Base-by-base conservation (phyloP, 2,329 filamentous ascomycete species). In the Penicillium sp. region DNA sequence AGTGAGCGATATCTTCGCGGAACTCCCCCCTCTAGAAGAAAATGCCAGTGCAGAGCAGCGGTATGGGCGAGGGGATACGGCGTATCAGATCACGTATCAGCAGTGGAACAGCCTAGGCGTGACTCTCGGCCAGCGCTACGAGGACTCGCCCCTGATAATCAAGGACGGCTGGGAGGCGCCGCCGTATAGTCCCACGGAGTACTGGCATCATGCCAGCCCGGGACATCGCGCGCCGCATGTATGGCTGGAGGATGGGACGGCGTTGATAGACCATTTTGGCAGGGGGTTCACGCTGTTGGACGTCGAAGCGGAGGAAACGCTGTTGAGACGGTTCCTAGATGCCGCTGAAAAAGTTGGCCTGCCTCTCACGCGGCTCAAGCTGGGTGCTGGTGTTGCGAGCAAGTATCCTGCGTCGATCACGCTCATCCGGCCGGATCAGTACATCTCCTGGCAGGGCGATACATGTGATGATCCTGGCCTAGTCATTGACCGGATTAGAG, bases 211-310 rank as follows among this genome's bases (percentile, higher is more conserved):
- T 35, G 26, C 16, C n/a, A 35, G 42, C n/a, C 51, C 51, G 21
- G 51, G 51, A 16, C 43, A 38, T 33, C 51, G 51, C 16, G 51
- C 51, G 21, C 51, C 43, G 18, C 51, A 53, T 53, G 6, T 53
- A 7, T 53, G 38, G 40, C 51, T 53, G n/a, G 20, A 20, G 8
- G 51, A 53, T 35, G 51, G 51, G 23, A 16, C 51, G 14, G 18
- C 51, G 30, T 47, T 53, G 12, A 6, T 47, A 3, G 28, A 47
- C 47, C 42, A 47, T 18, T 47, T 53, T 24, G 42, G 51, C 3
- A 53, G 20, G n/a, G 26, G 40, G 2, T 47, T 47, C 18, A 46
- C 42, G 4, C n/a, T 53, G 24, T 33, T 53, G 33, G 51, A 53
- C 18, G 49, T 52, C 23, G 33, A 52, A 5, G 49, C 49, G 21